A percentile compares a stretch with the other conserved stretches of the same genome.
phyloP scores from a whole-genome alignment of 495 filamentous ascomycete genomes.

The Tuber microsphaerosporum region DNA sequence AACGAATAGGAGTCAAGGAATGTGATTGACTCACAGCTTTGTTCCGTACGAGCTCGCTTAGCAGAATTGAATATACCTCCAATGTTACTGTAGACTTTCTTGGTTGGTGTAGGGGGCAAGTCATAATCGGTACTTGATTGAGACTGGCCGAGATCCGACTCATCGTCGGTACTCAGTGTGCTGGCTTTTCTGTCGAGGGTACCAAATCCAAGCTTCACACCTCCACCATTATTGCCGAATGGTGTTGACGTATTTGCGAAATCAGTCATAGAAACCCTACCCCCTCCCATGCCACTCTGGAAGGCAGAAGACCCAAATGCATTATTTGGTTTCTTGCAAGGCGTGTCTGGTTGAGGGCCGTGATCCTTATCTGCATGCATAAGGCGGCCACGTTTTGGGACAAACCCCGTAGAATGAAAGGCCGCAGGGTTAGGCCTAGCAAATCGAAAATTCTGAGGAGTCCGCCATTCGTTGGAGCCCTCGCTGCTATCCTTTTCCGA shows the following conservation, averaged over 20 bases:
- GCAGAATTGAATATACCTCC: conserved; percentile 22
- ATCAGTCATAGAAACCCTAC: conserved; percentile 60
- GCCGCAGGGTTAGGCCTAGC: conserved; percentile 77
- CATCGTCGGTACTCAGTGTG: conserved; percentile 34
- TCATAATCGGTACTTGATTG: conserved; percentile 54
- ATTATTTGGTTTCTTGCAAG: conserved; percentile 67
- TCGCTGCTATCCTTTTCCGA: conserved; percentile 26
- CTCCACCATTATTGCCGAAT: conserved; percentile 42
- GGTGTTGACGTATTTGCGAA: conserved; percentile 45
- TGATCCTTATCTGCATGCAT: conserved; percentile 56
- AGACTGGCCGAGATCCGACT: conserved; percentile 20
- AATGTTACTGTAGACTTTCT: conserved; percentile 50
- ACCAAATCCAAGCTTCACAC: conserved; percentile 25
- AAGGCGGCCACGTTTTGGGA: conserved; percentile 66
- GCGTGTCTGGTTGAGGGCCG: conserved; percentile 70
- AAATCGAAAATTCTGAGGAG: conserved; percentile 74
- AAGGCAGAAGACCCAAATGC: conserved; percentile 57
- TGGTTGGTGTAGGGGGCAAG: conserved; percentile 87
- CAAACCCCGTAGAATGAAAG: conserved; percentile 88
- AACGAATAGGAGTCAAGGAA: not conserved
- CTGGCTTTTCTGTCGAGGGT: conserved; percentile 33
- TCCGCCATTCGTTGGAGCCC: conserved; percentile 49
- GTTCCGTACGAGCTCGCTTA: conserved; percentile 35
- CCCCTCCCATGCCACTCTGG: conserved; percentile 49
- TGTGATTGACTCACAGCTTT: conserved; percentile 24